These are phyloP conservation scores for Neobulgaria alba DNA, from an alignment of 2,329 filamentous ascomycete species.

Conservation along the genomic window DNA sequence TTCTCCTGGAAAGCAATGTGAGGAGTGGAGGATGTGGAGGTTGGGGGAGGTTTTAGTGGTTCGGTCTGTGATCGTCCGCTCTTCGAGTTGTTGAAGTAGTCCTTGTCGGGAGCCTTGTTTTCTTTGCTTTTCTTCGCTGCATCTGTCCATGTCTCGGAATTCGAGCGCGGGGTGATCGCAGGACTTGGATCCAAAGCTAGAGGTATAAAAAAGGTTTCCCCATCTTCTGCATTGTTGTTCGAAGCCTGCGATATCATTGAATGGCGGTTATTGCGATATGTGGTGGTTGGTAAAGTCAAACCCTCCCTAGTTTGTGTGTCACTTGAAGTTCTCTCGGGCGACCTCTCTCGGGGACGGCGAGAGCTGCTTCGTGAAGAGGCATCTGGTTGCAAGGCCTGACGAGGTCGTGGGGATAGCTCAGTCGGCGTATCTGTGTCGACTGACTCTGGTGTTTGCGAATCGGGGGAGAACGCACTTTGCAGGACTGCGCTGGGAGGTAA, in stretches of 20 bases:
- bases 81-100: constrained; percentile 48
- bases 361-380: constrained; percentile 47
- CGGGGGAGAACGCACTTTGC: constrained; percentile 50
- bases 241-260: constrained; percentile 54
- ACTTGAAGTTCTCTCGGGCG: constrained; percentile 43
- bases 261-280: constrained; percentile 70
- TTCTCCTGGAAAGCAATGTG: constrained; percentile 91
- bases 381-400: constrained; percentile 40
- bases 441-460: constrained; percentile 47
- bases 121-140: constrained; percentile 32
- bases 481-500: constrained; percentile 68
- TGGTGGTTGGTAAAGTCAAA: constrained; percentile 63
- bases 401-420: constrained; percentile 58
- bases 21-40: constrained; percentile 56
- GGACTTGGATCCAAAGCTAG: constrained; percentile 66
- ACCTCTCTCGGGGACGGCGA: constrained; percentile 34
- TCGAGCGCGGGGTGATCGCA: constrained; percentile 42
- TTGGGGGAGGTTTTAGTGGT: constrained; percentile 34
- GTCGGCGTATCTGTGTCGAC: constrained; percentile 58
- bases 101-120: constrained; percentile 34
- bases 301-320: constrained; percentile 43
- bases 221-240: constrained; percentile 34
- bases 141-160: constrained; percentile 39
- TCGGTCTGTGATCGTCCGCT: constrained; percentile 33
- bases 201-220: constrained; percentile 62